Base-by-base conservation (phyloP, 2,329 filamentous ascomycete species). In the Penicillium sp. region DNA sequence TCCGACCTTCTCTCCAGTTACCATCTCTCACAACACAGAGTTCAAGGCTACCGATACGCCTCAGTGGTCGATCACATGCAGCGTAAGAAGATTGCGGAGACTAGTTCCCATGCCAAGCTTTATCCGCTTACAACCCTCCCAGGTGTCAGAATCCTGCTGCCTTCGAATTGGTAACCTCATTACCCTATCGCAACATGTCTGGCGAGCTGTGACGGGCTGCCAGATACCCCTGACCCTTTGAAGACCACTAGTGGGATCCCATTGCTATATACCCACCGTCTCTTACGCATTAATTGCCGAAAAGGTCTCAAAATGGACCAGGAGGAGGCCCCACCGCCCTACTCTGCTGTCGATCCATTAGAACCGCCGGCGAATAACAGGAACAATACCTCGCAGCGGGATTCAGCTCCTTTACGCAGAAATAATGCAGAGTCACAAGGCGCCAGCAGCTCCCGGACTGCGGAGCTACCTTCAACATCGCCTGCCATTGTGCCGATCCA, bases 291-390 rank as follows among this genome's bases (percentile, higher is more conserved):
- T 11, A 31, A 52, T 42, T 48, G 37, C 39, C 46, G 42, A 27
- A 37, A 37, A 22, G 5, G 19, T 56, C 43, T 46, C 61, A 58
- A 56, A 58, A 74, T 74, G 71, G 71, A 73, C 55, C 63, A 68
- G 52, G 73, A 77, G 31, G 75, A 76, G 53, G 72, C 69, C 58
- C 75, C 75, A 64, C 74, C 76, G 52, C 75, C 76, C 27, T 78
- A 77, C 62, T 74, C 75, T 57, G 68, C 74, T 39, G 68, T 75
- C 51, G 76, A 78, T 56, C 75, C 76, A 39, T 66, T 76, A 51
- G 54, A 65, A 45, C 50, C 63, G 24, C 64, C 64, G 53, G 49
- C 63, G 35, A 64, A 56, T 54, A 65, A 56, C 54, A 49, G 63
- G 46, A 67, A 65, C 56, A 61, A 59, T 54, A 53, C 52, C 50